Conservation (phyloP, 73 alveolate species). For the Paramecium primaurelia region DNA sequence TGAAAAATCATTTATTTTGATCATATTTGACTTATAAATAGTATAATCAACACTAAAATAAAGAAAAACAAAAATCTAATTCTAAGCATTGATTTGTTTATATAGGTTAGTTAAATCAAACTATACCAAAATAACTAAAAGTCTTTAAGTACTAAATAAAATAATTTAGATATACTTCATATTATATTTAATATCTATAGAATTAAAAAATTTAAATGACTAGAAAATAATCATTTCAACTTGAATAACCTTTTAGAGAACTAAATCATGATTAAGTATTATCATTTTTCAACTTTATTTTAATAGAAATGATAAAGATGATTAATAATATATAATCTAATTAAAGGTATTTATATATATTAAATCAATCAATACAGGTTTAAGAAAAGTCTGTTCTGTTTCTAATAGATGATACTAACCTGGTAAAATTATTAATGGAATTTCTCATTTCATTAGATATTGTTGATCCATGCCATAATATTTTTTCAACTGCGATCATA, state of each 20-base stretch:
- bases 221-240: too few species aligned
- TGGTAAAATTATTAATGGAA: neutral
- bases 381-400: neutral
- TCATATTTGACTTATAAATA: neutral
- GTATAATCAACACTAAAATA: neutral
- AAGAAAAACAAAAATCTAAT: neutral
- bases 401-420: neutral
- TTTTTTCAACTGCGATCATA: neutral
- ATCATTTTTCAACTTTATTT: neutral
- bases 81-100: neutral
- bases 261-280: neutral
- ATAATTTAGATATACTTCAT: neutral
- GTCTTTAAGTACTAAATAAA: neutral
- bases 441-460: neutral
- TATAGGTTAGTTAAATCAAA: neutral
- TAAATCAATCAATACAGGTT: neutral
- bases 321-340: neutral
- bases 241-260: neutral
- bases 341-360: neutral
- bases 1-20: conserved; percentile 1
- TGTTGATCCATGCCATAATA: neutral
- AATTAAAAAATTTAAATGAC: neutral
- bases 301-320: neutral
- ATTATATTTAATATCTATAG: too few species aligned
- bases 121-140: neutral